These are phyloP conservation scores for Clarireedia homoeocarpa DNA, from an alignment of 2,329 filamentous ascomycete genomes.

Conservation along the genomic window DNA sequence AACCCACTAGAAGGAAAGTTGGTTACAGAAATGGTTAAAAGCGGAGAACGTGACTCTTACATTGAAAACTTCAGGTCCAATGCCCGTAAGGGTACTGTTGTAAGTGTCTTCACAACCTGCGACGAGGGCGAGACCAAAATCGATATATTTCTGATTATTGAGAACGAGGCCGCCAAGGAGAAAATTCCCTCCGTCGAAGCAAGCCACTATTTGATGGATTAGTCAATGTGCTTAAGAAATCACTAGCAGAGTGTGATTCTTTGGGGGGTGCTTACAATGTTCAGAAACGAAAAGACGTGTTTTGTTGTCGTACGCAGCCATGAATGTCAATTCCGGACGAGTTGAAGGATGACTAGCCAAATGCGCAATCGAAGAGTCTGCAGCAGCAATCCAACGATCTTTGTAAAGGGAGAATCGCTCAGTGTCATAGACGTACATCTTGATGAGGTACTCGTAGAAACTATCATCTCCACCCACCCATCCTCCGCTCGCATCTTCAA, in stretches of 20 bases:
- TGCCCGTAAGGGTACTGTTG: conserved; percentile 55
- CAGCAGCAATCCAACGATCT: conserved; percentile 68
- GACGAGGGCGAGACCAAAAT: conserved; percentile 67
- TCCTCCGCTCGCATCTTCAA: conserved; percentile 59
- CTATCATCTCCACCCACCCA: conserved; percentile 74
- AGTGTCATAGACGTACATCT: conserved; percentile 79
- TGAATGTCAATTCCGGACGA: conserved; percentile 64
- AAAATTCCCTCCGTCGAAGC: conserved; percentile 80
- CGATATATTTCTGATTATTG: conserved; percentile 54
- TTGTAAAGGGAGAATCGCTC: conserved; percentile 54
- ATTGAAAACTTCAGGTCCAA: conserved; percentile 67
- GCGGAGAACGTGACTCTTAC: neutral
- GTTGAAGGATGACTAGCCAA: conserved; percentile 60
- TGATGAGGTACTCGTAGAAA: conserved; percentile 86
- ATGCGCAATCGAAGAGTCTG: conserved; percentile 66
- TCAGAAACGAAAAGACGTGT: conserved; percentile 38
- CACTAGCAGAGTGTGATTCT: neutral
- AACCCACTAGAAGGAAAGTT: conserved; percentile 40
- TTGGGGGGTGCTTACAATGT: conserved; percentile 28
- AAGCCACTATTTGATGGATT: conserved; percentile 48
- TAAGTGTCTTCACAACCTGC: conserved; percentile 71
- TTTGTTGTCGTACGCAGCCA: conserved; percentile 48
- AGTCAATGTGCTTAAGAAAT: neutral
- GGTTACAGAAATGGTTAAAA: neutral
- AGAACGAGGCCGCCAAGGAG: conserved; percentile 72